Base-by-base conservation (phyloP, 768 basidiomycete genomes). In the Suillus americanus region DNA sequence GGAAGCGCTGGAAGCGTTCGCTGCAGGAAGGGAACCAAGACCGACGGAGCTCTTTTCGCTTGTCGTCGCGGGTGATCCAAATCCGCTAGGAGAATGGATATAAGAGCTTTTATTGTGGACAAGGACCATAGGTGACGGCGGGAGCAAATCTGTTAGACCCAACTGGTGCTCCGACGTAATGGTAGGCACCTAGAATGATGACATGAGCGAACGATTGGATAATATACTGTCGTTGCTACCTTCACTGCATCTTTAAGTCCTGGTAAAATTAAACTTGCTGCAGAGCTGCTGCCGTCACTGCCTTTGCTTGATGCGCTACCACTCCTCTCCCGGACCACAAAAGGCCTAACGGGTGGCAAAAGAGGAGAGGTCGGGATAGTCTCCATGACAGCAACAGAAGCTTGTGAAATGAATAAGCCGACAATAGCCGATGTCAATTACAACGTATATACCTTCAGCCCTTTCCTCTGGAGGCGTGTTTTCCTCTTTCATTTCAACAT, bases 161-260 rank as follows among this genome's bases (percentile, higher is more conserved):
- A 89, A 74, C 68, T 87, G 87, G 70, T 91, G 87, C 60, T 90
- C 90, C 1, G 87, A 87, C 23, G 88, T 85, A 25, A 90, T 78
- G 14, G 84, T 84, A 0, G 90, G 89, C 50, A 89, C 84, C 89
- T 91, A 64, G 5, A 40, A 64, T 46, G 50, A 64, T 46, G 50
- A 57, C 45, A 54, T 41, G 41, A 35, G 41, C 43, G 18, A 38
- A 65, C 28, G 23, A 63, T 14, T 37, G 23, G 7, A 38, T 43
- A 33, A 48, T n/a, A 40, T 56, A 48, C 35, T 25, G 38, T 55
- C 20, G 25, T n/a, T 30, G 25, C 57, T 73, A 88, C 90, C 85
- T 91, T 91, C 33, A 91, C 75, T 20, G 89, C 87, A 70, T 92
- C 90, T 71, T 88, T 91, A 38, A 91, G 76, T 3, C 86, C 89